phyloP scores from a whole-genome alignment of 1,284 basidiomycete genomes.

The Cutaneotrichosporon cavernicola region DNA sequence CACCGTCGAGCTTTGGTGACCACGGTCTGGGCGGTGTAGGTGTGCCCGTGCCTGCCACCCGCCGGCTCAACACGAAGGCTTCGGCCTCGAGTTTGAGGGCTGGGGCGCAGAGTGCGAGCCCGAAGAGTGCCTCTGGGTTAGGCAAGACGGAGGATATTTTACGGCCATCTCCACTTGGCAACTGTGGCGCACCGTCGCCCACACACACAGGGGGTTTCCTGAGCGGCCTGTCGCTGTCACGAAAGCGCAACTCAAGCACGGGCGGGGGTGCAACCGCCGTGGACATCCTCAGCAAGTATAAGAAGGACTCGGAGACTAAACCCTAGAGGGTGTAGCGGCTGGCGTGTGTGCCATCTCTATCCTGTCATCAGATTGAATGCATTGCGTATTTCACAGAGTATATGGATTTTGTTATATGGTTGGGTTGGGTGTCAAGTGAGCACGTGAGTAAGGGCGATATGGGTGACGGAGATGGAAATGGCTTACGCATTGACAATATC shows the following conservation, averaged over 20 bases:
- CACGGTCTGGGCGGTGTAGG: not conserved
- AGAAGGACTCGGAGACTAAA: not conserved
- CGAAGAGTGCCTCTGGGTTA: not conserved
- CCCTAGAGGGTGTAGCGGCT: not conserved
- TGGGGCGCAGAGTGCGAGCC: not conserved
- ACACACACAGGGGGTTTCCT: slow-evolving; percentile 18
- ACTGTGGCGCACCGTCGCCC: not conserved
- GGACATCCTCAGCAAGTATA: slow-evolving; percentile 20
- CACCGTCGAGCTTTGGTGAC: slow-evolving; percentile 14
- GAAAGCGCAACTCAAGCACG: slow-evolving; percentile 16
- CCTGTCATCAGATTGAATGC: not conserved
- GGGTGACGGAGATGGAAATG: not conserved
- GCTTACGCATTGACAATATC: not conserved
- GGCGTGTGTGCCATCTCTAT: not conserved
- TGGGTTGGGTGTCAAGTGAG: not conserved
- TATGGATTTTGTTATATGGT: no score
- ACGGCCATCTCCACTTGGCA: slow-evolving; percentile 8
- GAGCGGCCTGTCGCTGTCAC: slow-evolving; percentile 17
- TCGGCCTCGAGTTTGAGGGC: slow-evolving; percentile 14
- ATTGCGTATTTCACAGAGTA: not conserved
- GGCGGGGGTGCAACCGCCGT: slow-evolving; percentile 13
- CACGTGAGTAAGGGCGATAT: not conserved
- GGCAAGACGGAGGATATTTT: slow-evolving; percentile 5
- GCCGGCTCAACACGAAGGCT: slow-evolving; percentile 13
- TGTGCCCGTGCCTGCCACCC: not conserved